A percentile compares a stretch with the other conserved stretches of the same genome.
phyloP scores from a whole-genome alignment of 495 filamentous ascomycete species.

The Penicillium samsonianum region DNA sequence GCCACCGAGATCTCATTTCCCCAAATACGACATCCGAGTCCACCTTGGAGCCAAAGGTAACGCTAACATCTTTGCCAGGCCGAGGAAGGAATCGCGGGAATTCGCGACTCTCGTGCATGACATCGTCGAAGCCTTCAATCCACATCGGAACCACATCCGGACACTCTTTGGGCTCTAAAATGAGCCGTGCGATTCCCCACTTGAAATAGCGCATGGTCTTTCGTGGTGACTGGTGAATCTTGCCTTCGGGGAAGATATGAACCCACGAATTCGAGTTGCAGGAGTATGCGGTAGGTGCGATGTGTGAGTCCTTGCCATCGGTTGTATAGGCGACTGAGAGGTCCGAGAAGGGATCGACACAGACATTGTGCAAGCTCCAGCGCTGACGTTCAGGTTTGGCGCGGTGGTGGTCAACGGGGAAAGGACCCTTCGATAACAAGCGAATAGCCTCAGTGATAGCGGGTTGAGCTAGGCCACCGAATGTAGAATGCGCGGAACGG shows the following conservation, averaged over 20 bases:
- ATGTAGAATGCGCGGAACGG: constrained; percentile 68
- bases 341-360: constrained; percentile 51
- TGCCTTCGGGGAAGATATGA: constrained; percentile 94
- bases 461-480: constrained; percentile 80
- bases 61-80: constrained; percentile 63
- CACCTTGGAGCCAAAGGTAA: constrained; percentile 67
- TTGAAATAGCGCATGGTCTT: constrained; percentile 93
- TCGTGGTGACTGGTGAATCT: constrained; percentile 81
- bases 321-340: constrained; percentile 51
- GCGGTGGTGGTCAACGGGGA: constrained; percentile 41
- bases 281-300: constrained; percentile 59
- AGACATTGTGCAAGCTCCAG: constrained; percentile 45
- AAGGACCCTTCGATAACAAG: constrained; percentile 69
- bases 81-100: constrained; percentile 85
- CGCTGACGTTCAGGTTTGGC: constrained; percentile 38
- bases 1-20: constrained; percentile 70
- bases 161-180: constrained; percentile 79
- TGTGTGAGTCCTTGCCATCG: constrained; percentile 57
- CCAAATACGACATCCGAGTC: constrained; percentile 55
- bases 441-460: constrained; percentile 84
- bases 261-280: constrained; percentile 74
- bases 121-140: constrained; percentile 78
- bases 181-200: constrained; percentile 88
- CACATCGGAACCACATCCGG: constrained; percentile 93
- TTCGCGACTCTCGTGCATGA: constrained; percentile 78